Evolutionary conservation across 2,329 filamentous ascomycete genomes (phyloP).

Genomic region (Sclerotinia sclerotiorum): DNA sequence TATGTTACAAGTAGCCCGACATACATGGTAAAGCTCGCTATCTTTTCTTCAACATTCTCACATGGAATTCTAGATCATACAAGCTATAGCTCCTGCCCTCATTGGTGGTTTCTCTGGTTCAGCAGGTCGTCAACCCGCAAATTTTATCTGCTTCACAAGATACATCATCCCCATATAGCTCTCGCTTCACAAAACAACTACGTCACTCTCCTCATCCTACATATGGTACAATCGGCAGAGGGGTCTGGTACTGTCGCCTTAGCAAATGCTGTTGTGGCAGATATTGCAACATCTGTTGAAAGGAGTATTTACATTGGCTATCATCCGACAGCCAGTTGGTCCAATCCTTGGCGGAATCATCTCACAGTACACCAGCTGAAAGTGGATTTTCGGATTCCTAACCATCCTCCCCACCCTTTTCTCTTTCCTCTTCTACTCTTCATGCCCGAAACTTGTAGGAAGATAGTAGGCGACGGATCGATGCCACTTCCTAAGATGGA

Average conservation of each 20-base stretch:
- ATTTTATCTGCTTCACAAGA: constrained; percentile 52
- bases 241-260: constrained; percentile 60
- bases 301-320: constrained; percentile 65
- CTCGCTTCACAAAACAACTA: constrained; percentile 52
- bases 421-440: constrained; percentile 33
- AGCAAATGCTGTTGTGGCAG: constrained; percentile 58
- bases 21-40: constrained; percentile 39
- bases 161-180: constrained; percentile 55
- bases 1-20: constrained; percentile 44
- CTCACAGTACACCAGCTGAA: constrained; percentile 32
- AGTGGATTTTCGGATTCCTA: constrained; percentile 53
- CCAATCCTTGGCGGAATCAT: constrained; percentile 36
- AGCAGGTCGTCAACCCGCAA: constrained; percentile 54
- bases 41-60: background rate
- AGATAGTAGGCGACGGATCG: constrained; percentile 55
- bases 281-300: constrained; percentile 62
- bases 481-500: constrained; percentile 57
- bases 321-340: constrained; percentile 32
- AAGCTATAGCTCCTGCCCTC: constrained; percentile 58
- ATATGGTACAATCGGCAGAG: constrained; percentile 53
- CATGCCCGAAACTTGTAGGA: constrained; percentile 54
- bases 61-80: constrained; percentile 48
- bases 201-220: constrained; percentile 51
- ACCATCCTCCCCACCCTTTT: constrained; percentile 29
- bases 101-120: constrained; percentile 56